A percentile compares a stretch with the other conserved stretches of the same genome.
Evolutionary conservation across 352 stramenopile genomes (phyloP).

Genomic region (Globisporangium lucens): DNA sequence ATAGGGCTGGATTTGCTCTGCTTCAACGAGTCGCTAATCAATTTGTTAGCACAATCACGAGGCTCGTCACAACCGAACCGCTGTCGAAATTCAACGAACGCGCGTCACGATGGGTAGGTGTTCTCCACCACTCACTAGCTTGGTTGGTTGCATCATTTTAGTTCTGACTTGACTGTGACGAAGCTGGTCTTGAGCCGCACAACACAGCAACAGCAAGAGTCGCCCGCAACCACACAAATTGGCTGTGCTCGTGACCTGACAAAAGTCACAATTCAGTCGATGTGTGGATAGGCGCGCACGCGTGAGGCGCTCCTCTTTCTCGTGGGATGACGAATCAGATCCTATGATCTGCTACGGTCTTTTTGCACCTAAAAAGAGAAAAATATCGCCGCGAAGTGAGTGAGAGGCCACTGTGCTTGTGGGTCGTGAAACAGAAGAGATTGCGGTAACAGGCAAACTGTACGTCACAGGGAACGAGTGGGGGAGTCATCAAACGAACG

Average conservation of each 20-base stretch:
- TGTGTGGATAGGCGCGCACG: background rate
- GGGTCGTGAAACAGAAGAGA: background rate
- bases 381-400: background rate
- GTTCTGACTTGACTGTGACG: background rate
- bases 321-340: background rate
- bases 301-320: background rate
- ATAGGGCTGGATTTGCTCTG: background rate
- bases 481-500: background rate
- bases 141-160: background rate
- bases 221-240: background rate
- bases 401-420: background rate
- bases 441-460: background rate
- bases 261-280: background rate
- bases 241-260: background rate
- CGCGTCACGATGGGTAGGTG: background rate
- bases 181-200: background rate
- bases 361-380: background rate
- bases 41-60: constrained; percentile 8
- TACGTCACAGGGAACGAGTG: background rate
- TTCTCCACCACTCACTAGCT: background rate
- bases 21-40: constrained; percentile 6
- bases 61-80: background rate
- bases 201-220: background rate
- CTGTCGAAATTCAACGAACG: background rate
- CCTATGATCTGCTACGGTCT: too few species aligned